Evolutionary conservation across 179 eudicot genomes (phyloP), one percentile per base, ranked within the genome.

Genomic region (Actinidia chinensis): DNA sequence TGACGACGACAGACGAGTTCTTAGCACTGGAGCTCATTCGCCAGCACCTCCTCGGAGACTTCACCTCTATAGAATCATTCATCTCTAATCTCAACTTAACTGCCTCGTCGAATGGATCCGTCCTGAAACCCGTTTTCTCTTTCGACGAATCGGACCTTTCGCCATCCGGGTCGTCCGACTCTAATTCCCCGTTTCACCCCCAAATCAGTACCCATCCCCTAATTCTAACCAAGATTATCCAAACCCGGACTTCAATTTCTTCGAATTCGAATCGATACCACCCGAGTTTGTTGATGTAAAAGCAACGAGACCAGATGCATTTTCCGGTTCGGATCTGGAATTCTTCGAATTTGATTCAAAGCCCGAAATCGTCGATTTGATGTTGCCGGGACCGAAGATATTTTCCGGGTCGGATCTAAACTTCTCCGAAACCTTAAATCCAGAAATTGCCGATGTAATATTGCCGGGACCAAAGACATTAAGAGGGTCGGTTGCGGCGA

Each of bases 21-120:
- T 46, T 28, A 55, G 63, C 80, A 2, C 72, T 83, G 33, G 86
- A 83, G 55, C 83, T 83, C 52, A 80, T 83, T 47, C 81, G 85
- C 40, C 73, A 80, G 68, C 81, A 83, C 79, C 83, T 83, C 59
- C 81, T 83, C 3, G 79, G 69, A 43, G 84, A 82, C 50, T 82
- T 78, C 76, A 46, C 75, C 56, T 68, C 66, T 18, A 74, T 76
- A 2, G 81, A 78, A 0, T 67, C 79, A 18, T 74, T 82, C 76
- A 73, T 73, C 75, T 46, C 68, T 63, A 25, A 12, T 79, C 75
- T 78, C 71, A 17, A 28, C 68, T 20, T 59, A 63, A 56, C 71
- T 46, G 0, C 66, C 42, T 18, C 74, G 4, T 55, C 61, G 2
- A 23, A 51, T 52, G 18, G 3, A 5, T 9, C 68, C 36, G 50